Evolutionary conservation across 176 grass and related monocot species (phyloP), one percentile per base, ranked within the genome.

Genomic region (Avena eriantha): DNA sequence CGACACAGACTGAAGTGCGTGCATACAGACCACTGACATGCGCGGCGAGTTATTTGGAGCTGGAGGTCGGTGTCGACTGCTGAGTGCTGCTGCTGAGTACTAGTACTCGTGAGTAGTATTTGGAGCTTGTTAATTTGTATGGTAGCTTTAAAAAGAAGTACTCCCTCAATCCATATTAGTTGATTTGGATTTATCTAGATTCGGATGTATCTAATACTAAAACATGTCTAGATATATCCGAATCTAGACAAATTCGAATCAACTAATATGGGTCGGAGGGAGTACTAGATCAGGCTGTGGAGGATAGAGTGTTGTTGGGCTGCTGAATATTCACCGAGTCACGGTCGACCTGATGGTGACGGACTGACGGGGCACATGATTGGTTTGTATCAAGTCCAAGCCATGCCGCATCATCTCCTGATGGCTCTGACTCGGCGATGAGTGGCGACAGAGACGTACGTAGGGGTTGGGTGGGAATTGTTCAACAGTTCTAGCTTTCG

Each of bases 381-480:
- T 10, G 4, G 21, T 29, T n/a, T n/a, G 23, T 46, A 10, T 43
- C n/a, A 61, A 59, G 19, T 45, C 70, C 63, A 51, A 46, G 24
- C 4, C 36, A 51, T 71, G 86, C 35, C 22, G 70, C 70, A 39
- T 79, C 74, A 19, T 61, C 77, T 58, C 35, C 33, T 10, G 6
- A 43, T 29, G 57, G 56, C 21, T 57, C 14, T 88, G 64, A 84
- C 64, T 84, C 74, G 6, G 73, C 50, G 6, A 51, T 71, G 87
- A 49, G 41, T 83, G 10, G 39, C 0, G 80, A 63, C 9, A 26
- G 10, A 51, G 68, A 34, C 8, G 53, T 17, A 60, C 18, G 0
- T 29, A 49, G 11, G 4, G 11, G 29, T 29, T 29, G 10, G 54
- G 33, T 0, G 2, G 23, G 3, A 71, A 46, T 8, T 35, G 68